Conservation (phyloP, 305 asterid species). For the Solanum chacoense region DNA sequence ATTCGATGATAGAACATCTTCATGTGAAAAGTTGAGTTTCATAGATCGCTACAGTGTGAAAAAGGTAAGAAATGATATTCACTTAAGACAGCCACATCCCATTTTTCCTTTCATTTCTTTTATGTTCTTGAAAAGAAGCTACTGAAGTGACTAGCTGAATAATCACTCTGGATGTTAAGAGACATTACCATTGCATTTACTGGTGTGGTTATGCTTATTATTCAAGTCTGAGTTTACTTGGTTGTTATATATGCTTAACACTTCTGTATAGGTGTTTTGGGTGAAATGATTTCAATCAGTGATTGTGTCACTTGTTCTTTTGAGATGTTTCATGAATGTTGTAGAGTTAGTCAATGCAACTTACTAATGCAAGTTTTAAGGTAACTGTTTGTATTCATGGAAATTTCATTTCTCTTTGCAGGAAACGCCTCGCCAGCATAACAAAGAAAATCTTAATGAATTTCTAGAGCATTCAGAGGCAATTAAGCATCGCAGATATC, state of each 20-base stretch:
- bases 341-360: neutral
- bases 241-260: neutral
- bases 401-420: neutral
- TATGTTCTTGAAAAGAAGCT: neutral
- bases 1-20: neutral
- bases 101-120: neutral
- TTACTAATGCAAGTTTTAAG: neutral
- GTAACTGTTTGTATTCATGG: neutral
- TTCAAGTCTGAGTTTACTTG: neutral
- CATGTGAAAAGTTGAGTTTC: neutral
- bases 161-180: neutral
- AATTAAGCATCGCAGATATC: slow-evolving; percentile 14
- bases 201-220: neutral
- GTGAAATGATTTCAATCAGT: neutral
- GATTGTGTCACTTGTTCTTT: neutral
- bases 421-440: neutral
- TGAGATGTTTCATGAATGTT: neutral
- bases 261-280: neutral
- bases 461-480: slow-evolving; percentile 18
- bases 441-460: slow-evolving; percentile 14
- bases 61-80: neutral
- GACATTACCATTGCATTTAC: neutral
- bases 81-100: neutral
- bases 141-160: neutral
- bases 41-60: neutral